Evolutionary conservation across 805 yeast genomes (phyloP).

Genomic region (Torulaspora gathmanii): DNA sequence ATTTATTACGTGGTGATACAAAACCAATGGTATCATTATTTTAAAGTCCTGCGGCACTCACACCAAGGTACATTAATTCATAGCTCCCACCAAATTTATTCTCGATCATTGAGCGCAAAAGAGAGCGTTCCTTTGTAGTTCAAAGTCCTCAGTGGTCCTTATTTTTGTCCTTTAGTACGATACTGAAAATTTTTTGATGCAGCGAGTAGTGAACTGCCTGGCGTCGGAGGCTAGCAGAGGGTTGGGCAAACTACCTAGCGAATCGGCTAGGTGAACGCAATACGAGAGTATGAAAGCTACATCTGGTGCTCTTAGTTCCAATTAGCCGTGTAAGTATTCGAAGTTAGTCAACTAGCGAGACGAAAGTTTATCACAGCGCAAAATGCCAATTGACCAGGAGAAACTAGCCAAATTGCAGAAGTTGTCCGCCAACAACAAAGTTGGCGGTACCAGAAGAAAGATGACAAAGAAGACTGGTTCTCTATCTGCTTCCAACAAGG

Average conservation of each 20-base stretch:
- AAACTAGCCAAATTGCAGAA: conserved; percentile 89
- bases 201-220: conserved; percentile 1
- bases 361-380: conserved; percentile 10
- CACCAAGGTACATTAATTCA: too few relatives aligned
- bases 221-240: conserved; percentile 5
- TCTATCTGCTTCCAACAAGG: conserved; percentile 58
- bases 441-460: conserved; percentile 87
- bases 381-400: conserved; percentile 89
- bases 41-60: not conserved
- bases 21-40: too few relatives aligned
- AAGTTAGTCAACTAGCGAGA: not conserved
- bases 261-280: not conserved
- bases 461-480: conserved; percentile 61
- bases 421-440: conserved; percentile 67
- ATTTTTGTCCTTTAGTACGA: not conserved
- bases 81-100: not conserved
- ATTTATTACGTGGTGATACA: too few relatives aligned
- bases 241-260: not conserved
- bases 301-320: not conserved
- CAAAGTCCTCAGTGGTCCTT: not conserved
- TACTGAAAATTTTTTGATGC: conserved; percentile 11
- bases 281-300: not conserved
- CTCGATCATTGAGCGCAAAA: too few relatives aligned
- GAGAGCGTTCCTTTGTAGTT: not conserved
- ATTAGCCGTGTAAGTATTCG: not conserved